phyloP scores from a whole-genome alignment of 495 filamentous ascomycete genomes.

The Annulohypoxylon nitens region DNA sequence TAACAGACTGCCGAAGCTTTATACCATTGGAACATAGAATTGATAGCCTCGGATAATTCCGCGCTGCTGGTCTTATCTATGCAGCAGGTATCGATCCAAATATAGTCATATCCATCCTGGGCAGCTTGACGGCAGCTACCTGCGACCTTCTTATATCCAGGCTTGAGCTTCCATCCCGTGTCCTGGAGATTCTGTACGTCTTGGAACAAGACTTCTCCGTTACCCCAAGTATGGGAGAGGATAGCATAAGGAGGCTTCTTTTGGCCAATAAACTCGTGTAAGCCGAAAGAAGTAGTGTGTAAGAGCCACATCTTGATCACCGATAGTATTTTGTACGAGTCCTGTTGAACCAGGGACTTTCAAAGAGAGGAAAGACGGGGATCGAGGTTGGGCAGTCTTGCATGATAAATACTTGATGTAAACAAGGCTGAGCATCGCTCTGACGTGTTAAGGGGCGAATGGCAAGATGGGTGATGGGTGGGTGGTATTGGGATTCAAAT shows the following conservation, averaged over 20 bases:
- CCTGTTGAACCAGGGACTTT: neutral
- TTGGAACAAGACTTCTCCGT: conserved; percentile 39
- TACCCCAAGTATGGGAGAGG: conserved; percentile 45
- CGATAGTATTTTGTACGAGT: neutral
- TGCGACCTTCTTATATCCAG: conserved; percentile 23
- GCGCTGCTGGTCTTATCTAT: conserved; percentile 4
- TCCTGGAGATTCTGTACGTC: conserved; percentile 22
- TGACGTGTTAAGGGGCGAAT: too few species aligned
- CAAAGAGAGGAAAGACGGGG: too few species aligned
- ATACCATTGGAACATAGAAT: neutral
- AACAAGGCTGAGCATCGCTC: too few species aligned
- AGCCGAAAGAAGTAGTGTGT: conserved; percentile 26
- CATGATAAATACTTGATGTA: too few species aligned
- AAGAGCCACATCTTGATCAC: conserved; percentile 38
- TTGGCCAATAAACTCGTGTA: conserved; percentile 28
- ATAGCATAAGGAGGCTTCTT: conserved; percentile 35
- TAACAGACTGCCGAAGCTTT: neutral
- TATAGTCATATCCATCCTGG: conserved; percentile 5
- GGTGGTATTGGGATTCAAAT: too few species aligned
- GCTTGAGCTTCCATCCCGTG: conserved; percentile 19
- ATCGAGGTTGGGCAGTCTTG: too few species aligned
- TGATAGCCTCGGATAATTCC: neutral
- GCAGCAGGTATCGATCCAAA: conserved; percentile 51
- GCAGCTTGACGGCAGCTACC: conserved; percentile 6
- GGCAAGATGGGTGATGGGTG: too few species aligned